Base-by-base conservation (phyloP, 768 basidiomycete genomes). In the Mycena leptocephala region DNA sequence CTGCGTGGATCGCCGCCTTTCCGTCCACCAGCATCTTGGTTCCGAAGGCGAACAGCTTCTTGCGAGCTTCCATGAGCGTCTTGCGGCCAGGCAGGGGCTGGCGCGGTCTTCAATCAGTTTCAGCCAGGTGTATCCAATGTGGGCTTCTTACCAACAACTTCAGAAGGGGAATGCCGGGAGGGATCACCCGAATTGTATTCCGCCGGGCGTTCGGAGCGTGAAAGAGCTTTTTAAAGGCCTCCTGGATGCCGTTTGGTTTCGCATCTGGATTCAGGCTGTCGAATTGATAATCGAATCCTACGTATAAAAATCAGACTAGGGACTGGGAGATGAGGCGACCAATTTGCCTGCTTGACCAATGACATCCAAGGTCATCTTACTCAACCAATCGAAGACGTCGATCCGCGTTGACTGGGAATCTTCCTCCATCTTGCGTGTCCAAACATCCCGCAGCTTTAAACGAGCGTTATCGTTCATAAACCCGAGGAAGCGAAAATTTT, bases 311-410 rank as follows among this genome's bases (percentile, higher is more conserved):
- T 64, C 55, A 32, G 48, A 46, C 39, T 74, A n/a, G n/a, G 9
- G 18, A 53, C 4, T 24, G 18, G 32, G 5, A 11, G 11, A 28
- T 4, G 13, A 5, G 30, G 28, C 6, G 35, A 28, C 2, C 9
- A 30, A 18, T 8, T 20, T n/a, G 63, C 73, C 76, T 8, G 76
- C 72, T 30, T 67, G 51, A 2, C 72, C 76, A 41, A 77, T 77
- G 1, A 74, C 68, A 39, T 75, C 69, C n/a, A 78, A n/a, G 3
- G 74, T 78, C 70, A 74, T 75, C 22, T 69, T 71, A 26, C 64
- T 69, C 39, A 74, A 43, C 41, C 64, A 53, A 1, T 41, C 39
- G 22, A 67, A 22, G 24, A 72, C 69, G 16, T 78, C 70, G 69
- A 78, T 63, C 18, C 67, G 59, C 18, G 39, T 32, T 2, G 62